Conservation (phyloP, 108 stramenopile genomes). For the Pseudonitzschia multistriata region DNA sequence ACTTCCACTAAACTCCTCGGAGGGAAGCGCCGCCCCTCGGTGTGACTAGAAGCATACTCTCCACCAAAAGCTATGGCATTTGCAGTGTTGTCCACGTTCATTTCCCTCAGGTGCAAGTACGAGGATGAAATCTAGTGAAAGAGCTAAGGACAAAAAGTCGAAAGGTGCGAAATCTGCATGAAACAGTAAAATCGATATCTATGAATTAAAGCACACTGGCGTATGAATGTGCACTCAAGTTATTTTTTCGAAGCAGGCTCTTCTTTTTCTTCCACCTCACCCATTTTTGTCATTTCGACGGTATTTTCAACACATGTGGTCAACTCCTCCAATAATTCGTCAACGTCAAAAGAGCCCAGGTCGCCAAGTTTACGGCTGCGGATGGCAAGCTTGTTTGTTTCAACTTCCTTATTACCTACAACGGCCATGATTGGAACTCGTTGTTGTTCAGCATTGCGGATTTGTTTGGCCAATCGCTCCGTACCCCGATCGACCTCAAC, state of each 20-base stretch:
- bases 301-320: conserved; percentile 59
- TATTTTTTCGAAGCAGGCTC: neutral
- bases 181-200: too few relatives aligned
- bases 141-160: too few relatives aligned
- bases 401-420: conserved; percentile 92
- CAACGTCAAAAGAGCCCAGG: conserved; percentile 78
- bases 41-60: too few relatives aligned
- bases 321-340: conserved; percentile 70
- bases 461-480: conserved; percentile 94
- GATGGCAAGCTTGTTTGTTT: conserved; percentile 77
- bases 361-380: conserved; percentile 86
- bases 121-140: too few relatives aligned
- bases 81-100: too few relatives aligned
- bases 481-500: conserved; percentile 88
- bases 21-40: too few relatives aligned
- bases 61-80: too few relatives aligned
- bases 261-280: conserved; percentile 44
- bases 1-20: too few relatives aligned
- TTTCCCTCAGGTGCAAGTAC: too few relatives aligned
- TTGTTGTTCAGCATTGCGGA: conserved; percentile 92
- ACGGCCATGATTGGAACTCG: conserved; percentile 94
- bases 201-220: too few relatives aligned
- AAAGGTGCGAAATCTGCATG: too few relatives aligned
- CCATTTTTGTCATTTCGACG: conserved; percentile 73
- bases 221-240: neutral